Conservation (phyloP, 495 filamentous ascomycete genomes). For the Aspergillus haitiensis region DNA sequence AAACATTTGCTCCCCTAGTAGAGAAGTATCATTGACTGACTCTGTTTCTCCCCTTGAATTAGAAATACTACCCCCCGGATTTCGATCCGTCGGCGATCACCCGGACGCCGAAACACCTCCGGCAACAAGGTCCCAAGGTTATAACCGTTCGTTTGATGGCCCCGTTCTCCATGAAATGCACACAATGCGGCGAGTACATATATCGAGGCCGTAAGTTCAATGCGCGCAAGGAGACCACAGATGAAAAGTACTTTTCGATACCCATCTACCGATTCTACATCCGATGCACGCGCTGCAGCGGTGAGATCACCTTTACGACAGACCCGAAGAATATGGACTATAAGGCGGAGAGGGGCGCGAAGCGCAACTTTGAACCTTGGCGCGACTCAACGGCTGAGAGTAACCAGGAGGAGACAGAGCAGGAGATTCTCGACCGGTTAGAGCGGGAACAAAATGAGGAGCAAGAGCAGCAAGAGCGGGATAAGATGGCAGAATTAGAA, state of each 20-base stretch:
- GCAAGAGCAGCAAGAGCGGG: slow-evolving; percentile 54
- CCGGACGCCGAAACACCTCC: slow-evolving; percentile 65
- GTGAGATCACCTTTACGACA: slow-evolving; percentile 91
- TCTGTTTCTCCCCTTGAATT: neutral
- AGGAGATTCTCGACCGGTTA: slow-evolving; percentile 80
- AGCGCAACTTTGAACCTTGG: slow-evolving; percentile 94
- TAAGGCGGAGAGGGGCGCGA: slow-evolving; percentile 79
- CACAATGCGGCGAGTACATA: slow-evolving; percentile 87
- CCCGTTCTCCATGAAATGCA: slow-evolving; percentile 93
- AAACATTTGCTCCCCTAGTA: neutral
- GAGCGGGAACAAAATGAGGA: slow-evolving; percentile 69
- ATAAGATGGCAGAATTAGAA: slow-evolving; percentile 79
- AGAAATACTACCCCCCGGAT: slow-evolving; percentile 90
- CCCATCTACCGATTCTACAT: slow-evolving; percentile 95
- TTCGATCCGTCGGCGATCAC: slow-evolving; percentile 88
- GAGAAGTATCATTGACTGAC: too few species aligned
- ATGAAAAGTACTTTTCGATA: slow-evolving; percentile 87
- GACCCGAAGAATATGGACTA: slow-evolving; percentile 97
- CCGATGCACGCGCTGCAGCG: slow-evolving; percentile 83
- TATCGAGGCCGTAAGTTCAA: slow-evolving; percentile 98
- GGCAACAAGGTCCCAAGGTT: slow-evolving; percentile 67
- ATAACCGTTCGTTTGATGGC: slow-evolving; percentile 96
- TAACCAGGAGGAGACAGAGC: slow-evolving; percentile 73
- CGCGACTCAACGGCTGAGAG: slow-evolving; percentile 46
- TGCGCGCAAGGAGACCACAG: slow-evolving; percentile 89